Conservation (phyloP, 768 basidiomycete genomes). For the Macrolepiota dolichaula region DNA sequence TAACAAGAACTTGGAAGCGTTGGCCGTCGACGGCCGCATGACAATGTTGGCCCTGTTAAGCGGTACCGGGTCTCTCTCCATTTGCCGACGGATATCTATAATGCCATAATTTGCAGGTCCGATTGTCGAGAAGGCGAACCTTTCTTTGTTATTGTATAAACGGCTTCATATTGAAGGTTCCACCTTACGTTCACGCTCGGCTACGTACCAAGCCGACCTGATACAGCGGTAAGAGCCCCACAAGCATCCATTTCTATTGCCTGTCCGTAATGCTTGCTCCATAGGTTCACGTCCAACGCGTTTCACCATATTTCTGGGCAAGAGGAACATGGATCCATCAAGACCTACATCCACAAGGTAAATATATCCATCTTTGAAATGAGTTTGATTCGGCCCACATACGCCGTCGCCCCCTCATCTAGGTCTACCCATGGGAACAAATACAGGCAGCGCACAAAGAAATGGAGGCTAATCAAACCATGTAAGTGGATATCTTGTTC, state of each 20-base stretch:
- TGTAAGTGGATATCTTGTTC: constrained; percentile 14
- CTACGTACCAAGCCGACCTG: constrained; percentile 76
- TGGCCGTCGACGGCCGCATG: constrained; percentile 76
- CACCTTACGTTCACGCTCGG: constrained; percentile 72
- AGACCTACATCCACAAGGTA: constrained; percentile 78
- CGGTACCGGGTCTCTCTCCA: constrained; percentile 37
- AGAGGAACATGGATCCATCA: constrained; percentile 56
- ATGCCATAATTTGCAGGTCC: constrained; percentile 36
- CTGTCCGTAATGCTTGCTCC: constrained; percentile 4
- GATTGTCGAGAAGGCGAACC: constrained; percentile 47
- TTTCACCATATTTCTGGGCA: constrained; percentile 57
- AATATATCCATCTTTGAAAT: constrained; percentile 8
- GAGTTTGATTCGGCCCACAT: neutral
- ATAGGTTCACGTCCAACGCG: constrained; percentile 53
- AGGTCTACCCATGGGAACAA: constrained; percentile 80
- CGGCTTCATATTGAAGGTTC: constrained; percentile 87
- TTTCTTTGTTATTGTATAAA: constrained; percentile 74
- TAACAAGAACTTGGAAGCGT: constrained; percentile 63
- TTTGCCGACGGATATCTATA: constrained; percentile 14
- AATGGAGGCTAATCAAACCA: constrained; percentile 71
- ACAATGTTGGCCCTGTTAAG: constrained; percentile 62
- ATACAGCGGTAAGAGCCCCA: constrained; percentile 44
- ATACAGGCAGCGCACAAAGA: constrained; percentile 80
- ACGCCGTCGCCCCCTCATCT: constrained; percentile 5
- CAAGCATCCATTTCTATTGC: neutral